Evolutionary conservation across 768 basidiomycete species (phyloP).

Genomic region (Lyophyllum atratum): DNA sequence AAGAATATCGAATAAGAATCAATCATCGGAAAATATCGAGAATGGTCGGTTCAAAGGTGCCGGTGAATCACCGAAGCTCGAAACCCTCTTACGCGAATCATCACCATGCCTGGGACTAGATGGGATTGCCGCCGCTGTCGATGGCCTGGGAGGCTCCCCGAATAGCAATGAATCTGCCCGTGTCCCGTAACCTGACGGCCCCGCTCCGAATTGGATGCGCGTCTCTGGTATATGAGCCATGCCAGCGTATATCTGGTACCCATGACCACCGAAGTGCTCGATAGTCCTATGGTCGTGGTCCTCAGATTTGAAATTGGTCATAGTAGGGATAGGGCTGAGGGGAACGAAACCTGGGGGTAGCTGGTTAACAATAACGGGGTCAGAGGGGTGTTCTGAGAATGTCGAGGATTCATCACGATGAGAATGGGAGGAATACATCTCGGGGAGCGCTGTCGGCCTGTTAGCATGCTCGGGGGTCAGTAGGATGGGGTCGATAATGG

Average conservation of each 20-base stretch:
- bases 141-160: not conserved
- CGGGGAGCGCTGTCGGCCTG: slow-evolving; percentile 17
- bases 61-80: slow-evolving; percentile 5
- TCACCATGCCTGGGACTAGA: not conserved
- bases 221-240: slow-evolving; percentile 1
- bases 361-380: slow-evolving; percentile 21
- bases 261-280: not conserved
- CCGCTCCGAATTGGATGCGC: not conserved
- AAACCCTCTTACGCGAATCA: not conserved
- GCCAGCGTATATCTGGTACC: slow-evolving; percentile 11
- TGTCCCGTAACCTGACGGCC: not conserved
- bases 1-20: not conserved
- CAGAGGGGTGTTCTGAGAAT: not conserved
- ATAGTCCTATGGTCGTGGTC: not conserved
- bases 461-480: slow-evolving; percentile 45
- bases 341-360: slow-evolving; percentile 41
- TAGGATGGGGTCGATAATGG: slow-evolving; percentile 37
- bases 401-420: not conserved
- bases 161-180: not conserved
- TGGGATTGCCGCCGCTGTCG: not conserved
- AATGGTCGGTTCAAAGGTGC: slow-evolving; percentile 9
- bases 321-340: slow-evolving; percentile 31
- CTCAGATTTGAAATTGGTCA: slow-evolving; percentile 4
- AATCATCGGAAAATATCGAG: slow-evolving; percentile 13
- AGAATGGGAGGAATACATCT: slow-evolving; percentile 14